Conservation (phyloP, 208 protist species). For the Leishmania guyanensis region DNA sequence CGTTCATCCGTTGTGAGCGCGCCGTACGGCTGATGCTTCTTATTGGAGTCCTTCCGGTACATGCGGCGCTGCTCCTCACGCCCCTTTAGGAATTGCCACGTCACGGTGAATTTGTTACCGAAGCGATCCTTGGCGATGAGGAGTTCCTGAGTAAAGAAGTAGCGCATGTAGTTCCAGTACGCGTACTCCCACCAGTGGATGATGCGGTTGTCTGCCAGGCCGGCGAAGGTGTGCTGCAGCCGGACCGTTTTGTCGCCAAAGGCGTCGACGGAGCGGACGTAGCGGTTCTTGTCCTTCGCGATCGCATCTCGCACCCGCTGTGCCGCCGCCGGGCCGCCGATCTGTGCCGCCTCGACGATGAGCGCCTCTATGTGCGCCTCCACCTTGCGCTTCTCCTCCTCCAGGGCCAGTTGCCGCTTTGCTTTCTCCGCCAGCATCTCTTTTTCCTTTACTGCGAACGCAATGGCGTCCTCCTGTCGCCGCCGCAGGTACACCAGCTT, state of each 20-base stretch:
- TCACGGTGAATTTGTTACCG: conserved; percentile 90
- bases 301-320: conserved; percentile 57
- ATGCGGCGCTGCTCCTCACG: conserved; percentile 88
- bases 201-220: conserved; percentile 83
- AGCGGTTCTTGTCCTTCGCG: conserved; percentile 52
- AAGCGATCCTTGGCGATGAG: conserved; percentile 92
- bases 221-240: conserved; percentile 86
- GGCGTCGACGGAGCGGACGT: conserved; percentile 80
- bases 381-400: conserved; percentile 46
- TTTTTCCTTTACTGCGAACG: conserved; percentile 81
- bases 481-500: conserved; percentile 74
- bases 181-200: conserved; percentile 85
- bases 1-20: conserved; percentile 83
- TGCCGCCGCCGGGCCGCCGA: conserved; percentile 49
- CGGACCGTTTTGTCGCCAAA: conserved; percentile 85
- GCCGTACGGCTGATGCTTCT: conserved; percentile 87
- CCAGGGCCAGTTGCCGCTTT: conserved; percentile 66
- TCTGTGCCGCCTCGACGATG: conserved; percentile 51
- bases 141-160: conserved; percentile 88
- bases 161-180: conserved; percentile 91
- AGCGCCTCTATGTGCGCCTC: conserved; percentile 55
- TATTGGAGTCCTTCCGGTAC: conserved; percentile 87
- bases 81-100: conserved; percentile 81
- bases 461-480: conserved; percentile 79
- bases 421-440: conserved; percentile 69